Evolutionary conservation across 306 rosid species (phyloP), one percentile per base, ranked within the genome.

Genomic region (Echinosophora koreensis): DNA sequence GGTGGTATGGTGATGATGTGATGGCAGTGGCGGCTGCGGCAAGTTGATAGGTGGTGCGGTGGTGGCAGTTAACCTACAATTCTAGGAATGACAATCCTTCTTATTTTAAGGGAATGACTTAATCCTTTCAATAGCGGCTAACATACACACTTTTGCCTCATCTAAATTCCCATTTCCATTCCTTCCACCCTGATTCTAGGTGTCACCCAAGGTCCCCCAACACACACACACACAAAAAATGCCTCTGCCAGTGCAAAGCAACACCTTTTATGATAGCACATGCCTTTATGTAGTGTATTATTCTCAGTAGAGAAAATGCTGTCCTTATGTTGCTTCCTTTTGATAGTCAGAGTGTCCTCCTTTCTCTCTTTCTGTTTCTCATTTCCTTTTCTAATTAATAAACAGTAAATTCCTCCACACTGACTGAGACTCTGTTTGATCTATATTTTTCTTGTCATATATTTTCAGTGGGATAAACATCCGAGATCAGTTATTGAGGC

Each of bases 401-500:
- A 59, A 38, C 41, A 10, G 57, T 34, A 18, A 74, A 64, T 41
- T 67, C 76, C 77, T 35, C 57, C 41, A 16, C 8, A 12, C 2
- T 73, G 38, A 61, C 35, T 59, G 18, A 54, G 42, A 51, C 35
- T 57, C 74, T 11, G 6, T 57, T 32, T 44, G 30, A 63, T 52
- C 34, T 69, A 64, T 59, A 37, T 35, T 74, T 55, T 52, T 75
- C 42, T 42, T 59, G 55, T 60, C 75, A 15, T 58, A 47, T 30
- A 51, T 85, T 87, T 85, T 77, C 92, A 95, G 98, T 95, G 98
- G 98, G 91, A 92, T 69, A 88, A 84, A 77, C 93, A 90, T 74
- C 97, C 98, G 39, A 89, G 69, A 83, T 82, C 86, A 62, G 76
- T 92, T 63, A 42, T 90, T 50, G 97, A 90, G 89, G 91, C 89